These are phyloP conservation scores for Tephrocybe sp. DNA, from an alignment of 768 basidiomycete species.

Conservation along the genomic window DNA sequence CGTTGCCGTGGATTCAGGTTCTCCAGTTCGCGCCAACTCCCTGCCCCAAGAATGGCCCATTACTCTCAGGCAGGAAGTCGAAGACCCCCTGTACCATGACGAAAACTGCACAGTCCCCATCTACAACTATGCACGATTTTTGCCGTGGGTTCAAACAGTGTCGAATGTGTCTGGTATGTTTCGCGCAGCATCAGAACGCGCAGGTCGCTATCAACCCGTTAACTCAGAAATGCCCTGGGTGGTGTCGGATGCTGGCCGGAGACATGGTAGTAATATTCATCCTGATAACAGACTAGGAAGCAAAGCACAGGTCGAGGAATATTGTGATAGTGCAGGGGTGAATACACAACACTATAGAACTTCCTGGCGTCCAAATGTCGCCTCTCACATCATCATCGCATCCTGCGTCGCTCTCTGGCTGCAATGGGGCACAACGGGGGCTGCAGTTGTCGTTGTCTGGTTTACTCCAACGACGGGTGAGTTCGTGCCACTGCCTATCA, in stretches of 20 bases:
- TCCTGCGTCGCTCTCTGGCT: slow-evolving; percentile 20
- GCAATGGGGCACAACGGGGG: slow-evolving; percentile 30
- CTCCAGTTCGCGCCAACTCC: slow-evolving; percentile 1
- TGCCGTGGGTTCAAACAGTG: slow-evolving; percentile 27
- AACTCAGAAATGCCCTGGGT: slow-evolving; percentile 15
- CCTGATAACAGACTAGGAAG: slow-evolving; percentile 19
- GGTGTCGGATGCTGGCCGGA: slow-evolving; percentile 14
- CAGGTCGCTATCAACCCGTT: slow-evolving; percentile 19
- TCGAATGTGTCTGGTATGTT: slow-evolving; percentile 22
- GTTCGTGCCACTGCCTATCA: too few relatives aligned
- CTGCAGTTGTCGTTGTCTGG: slow-evolving; percentile 23
- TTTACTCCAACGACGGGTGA: slow-evolving; percentile 25
- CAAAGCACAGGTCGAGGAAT: slow-evolving; percentile 16
- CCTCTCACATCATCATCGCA: slow-evolving; percentile 20
- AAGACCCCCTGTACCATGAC: slow-evolving; percentile 18
- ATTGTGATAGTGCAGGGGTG: slow-evolving; percentile 9
- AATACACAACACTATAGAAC: neutral
- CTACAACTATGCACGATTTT: slow-evolving; percentile 29
- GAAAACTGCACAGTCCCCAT: slow-evolving; percentile 25
- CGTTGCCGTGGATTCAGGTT: slow-evolving; percentile 18
- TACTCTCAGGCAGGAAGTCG: slow-evolving; percentile 9
- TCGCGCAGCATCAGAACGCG: slow-evolving; percentile 19
- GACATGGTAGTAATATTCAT: neutral
- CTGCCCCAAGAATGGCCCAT: slow-evolving; percentile 19
- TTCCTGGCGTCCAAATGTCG: slow-evolving; percentile 18